Evolutionary conservation across 2,329 filamentous ascomycete genomes (phyloP).

Genomic region (Claviceps arundinis): DNA sequence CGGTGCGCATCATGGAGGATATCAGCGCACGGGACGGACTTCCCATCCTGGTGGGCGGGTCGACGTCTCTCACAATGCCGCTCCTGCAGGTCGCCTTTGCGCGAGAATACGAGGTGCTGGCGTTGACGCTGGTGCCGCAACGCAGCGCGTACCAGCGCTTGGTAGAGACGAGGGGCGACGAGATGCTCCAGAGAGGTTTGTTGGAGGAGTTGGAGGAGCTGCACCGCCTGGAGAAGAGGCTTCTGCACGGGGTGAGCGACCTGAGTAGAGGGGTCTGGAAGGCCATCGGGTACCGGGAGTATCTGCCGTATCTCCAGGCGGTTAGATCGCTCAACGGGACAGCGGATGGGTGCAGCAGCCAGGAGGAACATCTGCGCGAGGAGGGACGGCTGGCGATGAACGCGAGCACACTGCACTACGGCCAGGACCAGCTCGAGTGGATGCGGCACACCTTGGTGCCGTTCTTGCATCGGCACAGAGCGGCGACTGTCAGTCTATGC

Average conservation of each 20-base stretch:
- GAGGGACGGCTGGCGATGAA: background rate
- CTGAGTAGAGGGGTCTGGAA: background rate
- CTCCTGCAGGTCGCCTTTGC: background rate
- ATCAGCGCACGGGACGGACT: background rate
- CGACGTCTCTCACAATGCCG: conserved; percentile 1
- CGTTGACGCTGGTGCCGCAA: background rate
- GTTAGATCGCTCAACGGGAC: background rate
- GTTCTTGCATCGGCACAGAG: background rate
- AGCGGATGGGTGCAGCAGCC: background rate
- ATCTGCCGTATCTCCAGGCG: background rate
- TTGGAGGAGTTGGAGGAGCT: background rate
- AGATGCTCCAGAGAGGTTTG: background rate
- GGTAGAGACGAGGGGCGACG: background rate
- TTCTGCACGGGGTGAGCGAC: background rate
- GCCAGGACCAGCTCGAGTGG: conserved; percentile 2
- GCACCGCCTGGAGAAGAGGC: background rate
- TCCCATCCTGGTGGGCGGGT: background rate
- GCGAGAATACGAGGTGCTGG: background rate
- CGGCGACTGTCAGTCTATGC: background rate
- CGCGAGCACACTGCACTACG: conserved; percentile 1
- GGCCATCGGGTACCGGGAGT: background rate
- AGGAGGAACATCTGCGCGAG: background rate
- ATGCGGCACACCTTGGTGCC: background rate
- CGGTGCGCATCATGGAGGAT: background rate
- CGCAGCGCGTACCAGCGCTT: background rate